Conservation (phyloP, 805 yeast species). For the Metschnikowia bowlesiae region DNA sequence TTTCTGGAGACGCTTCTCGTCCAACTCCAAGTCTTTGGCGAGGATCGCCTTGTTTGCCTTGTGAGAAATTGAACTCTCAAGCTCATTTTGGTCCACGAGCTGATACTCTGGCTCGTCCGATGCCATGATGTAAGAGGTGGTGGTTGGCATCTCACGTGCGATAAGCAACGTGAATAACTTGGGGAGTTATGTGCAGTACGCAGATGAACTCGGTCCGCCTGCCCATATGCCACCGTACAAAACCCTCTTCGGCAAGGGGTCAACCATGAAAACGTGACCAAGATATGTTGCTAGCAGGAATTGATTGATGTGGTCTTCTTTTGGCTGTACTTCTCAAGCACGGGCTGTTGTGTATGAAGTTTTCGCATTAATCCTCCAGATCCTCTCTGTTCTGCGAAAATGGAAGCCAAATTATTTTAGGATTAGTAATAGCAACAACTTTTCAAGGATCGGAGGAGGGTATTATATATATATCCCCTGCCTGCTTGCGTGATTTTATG, state of each 20-base stretch:
- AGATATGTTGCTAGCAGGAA: no score
- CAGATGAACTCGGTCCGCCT: no score
- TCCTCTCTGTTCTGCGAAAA: no score
- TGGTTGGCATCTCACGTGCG: conserved; percentile 4
- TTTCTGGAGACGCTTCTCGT: conserved; percentile 69
- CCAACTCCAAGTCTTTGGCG: conserved; percentile 65
- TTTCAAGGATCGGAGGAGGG: not conserved
- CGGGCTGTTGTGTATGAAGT: no score
- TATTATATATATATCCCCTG: not conserved
- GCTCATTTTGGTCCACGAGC: conserved; percentile 70
- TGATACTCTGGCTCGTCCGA: conserved; percentile 15
- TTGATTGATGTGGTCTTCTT: no score
- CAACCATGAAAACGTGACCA: no score
- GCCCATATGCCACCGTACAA: no score
- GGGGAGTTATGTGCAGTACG: not conserved
- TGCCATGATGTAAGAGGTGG: not conserved
- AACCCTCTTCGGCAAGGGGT: not conserved
- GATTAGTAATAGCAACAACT: not conserved
- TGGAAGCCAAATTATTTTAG: no score
- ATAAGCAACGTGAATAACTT: conserved; percentile 1
- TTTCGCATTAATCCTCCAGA: no score
- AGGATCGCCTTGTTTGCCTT: conserved; percentile 62
- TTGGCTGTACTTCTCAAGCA: no score
- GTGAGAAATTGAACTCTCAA: conserved; percentile 70
- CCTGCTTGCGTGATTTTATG: not conserved